phyloP scores from a whole-genome alignment of 768 basidiomycete genomes.

The Termitomyces sp. region DNA sequence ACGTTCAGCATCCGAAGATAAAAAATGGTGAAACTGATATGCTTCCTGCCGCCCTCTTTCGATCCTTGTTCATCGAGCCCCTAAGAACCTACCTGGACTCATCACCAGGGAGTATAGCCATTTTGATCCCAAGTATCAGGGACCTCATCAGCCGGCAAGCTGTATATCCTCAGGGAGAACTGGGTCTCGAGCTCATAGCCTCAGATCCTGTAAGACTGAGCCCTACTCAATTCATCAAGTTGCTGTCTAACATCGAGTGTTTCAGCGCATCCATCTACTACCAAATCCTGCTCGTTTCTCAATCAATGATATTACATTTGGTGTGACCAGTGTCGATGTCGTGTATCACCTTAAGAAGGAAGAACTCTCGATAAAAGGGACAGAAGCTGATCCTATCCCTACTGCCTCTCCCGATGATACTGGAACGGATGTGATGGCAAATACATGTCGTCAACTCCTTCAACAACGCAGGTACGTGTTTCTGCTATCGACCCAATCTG shows the following conservation, averaged over 20 bases:
- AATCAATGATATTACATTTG: slow-evolving; percentile 82
- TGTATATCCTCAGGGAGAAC: slow-evolving; percentile 80
- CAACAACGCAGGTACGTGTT: slow-evolving; percentile 75
- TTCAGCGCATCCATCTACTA: slow-evolving; percentile 70
- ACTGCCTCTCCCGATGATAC: slow-evolving; percentile 37
- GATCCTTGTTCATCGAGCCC: slow-evolving; percentile 52
- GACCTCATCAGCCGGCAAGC: slow-evolving; percentile 78
- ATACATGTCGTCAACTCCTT: slow-evolving; percentile 73
- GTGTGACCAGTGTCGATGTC: slow-evolving; percentile 78
- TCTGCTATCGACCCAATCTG: neutral
- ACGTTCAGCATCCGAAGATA: slow-evolving; percentile 69
- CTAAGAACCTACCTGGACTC: slow-evolving; percentile 54
- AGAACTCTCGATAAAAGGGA: slow-evolving; percentile 66
- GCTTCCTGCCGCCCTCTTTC: slow-evolving; percentile 66
- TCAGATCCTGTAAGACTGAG: slow-evolving; percentile 47
- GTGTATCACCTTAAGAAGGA: slow-evolving; percentile 88
- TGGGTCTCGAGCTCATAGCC: slow-evolving; percentile 37
- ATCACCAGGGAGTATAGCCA: slow-evolving; percentile 65
- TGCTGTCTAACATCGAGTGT: neutral
- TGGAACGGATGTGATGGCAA: slow-evolving; percentile 71
- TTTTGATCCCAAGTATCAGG: slow-evolving; percentile 78
- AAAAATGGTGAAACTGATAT: slow-evolving; percentile 70
- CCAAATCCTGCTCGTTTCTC: slow-evolving; percentile 87
- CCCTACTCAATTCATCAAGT: neutral
- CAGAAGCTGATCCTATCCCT: slow-evolving; percentile 51